Evolutionary conservation across 495 filamentous ascomycete species (phyloP).

Genomic region (Aspergillus panamensis): DNA sequence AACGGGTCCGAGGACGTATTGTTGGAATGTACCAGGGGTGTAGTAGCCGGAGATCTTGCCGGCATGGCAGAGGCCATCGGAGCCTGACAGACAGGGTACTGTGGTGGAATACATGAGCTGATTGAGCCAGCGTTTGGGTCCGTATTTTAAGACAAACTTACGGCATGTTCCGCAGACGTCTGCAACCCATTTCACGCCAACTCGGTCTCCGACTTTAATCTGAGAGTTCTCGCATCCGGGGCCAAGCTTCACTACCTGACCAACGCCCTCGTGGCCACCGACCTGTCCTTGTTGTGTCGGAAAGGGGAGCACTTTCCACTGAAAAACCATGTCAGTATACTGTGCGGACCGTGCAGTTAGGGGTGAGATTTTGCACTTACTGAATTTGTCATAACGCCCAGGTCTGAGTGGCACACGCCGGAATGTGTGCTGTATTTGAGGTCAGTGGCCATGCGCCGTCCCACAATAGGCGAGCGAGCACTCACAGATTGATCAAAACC

Average conservation of each 20-base stretch:
- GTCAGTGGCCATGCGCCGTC: conserved; percentile 6
- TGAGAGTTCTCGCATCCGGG: conserved; percentile 49
- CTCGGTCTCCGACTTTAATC: conserved; percentile 61
- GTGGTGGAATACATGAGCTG: too few relatives aligned
- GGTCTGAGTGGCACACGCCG: conserved; percentile 67
- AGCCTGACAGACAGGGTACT: conserved; percentile 49
- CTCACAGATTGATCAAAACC: conserved; percentile 61
- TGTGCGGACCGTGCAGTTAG: too few relatives aligned
- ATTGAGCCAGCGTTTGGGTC: too few relatives aligned
- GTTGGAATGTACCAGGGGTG: conserved; percentile 65
- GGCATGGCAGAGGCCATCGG: conserved; percentile 55
- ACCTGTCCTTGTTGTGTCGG: conserved; percentile 62
- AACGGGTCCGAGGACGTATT: conserved; percentile 59
- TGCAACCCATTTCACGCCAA: conserved; percentile 56
- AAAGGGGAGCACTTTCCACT: conserved; percentile 52
- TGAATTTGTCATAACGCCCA: conserved; percentile 55
- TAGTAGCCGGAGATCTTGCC: conserved; percentile 52
- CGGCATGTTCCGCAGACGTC: conserved; percentile 47
- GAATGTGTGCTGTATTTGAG: conserved; percentile 52
- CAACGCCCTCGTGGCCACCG: conserved; percentile 61
- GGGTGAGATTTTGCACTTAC: too few relatives aligned
- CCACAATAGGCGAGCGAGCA: background rate
- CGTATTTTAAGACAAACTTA: too few relatives aligned
- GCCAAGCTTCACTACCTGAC: conserved; percentile 57
- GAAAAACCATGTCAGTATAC: conserved; percentile 14